A percentile compares a stretch with the other conserved stretches of the same genome.
These are phyloP conservation scores for Hypsizygus ulmarius DNA, from an alignment of 1,284 basidiomycete species.

Conservation along the genomic window DNA sequence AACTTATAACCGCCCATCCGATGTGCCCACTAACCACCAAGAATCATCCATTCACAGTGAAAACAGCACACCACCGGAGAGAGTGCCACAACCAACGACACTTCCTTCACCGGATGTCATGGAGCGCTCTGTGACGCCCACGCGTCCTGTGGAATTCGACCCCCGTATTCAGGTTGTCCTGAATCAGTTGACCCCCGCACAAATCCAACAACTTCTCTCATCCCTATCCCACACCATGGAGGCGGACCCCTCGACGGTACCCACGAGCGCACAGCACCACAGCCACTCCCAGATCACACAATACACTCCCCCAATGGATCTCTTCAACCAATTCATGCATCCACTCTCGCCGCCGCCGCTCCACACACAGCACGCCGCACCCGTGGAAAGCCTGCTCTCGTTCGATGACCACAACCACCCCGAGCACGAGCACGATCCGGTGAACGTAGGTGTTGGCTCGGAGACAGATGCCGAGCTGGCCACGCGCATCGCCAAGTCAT, in stretches of 20 bases:
- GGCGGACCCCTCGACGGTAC: conserved; percentile 7
- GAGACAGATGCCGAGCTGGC: not conserved
- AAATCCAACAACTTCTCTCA: conserved; percentile 70
- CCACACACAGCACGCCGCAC: conserved; percentile 15
- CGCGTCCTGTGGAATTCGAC: conserved; percentile 37
- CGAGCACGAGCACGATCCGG: not conserved
- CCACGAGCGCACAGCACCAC: conserved; percentile 15
- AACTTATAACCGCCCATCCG: conserved; percentile 13
- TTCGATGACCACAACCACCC: conserved; percentile 28
- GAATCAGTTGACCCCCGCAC: conserved; percentile 60
- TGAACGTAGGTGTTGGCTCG: conserved; percentile 1
- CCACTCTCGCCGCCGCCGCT: conserved; percentile 14
- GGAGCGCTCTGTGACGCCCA: conserved; percentile 29
- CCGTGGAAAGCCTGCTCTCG: conserved; percentile 33
- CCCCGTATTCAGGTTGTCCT: conserved; percentile 61
- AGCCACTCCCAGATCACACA: conserved; percentile 23
- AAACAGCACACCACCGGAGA: conserved; percentile 7
- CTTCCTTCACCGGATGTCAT: conserved; percentile 21
- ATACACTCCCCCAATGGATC: conserved; percentile 31
- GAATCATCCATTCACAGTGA: conserved; percentile 13
- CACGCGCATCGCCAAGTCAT: conserved; percentile 47
- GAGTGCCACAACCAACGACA: not conserved
- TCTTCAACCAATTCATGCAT: conserved; percentile 28
- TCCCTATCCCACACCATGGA: conserved; percentile 45
- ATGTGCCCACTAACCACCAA: not conserved